Evolutionary conservation across 2,329 filamentous ascomycete genomes (phyloP).

Genomic region (Penicillium brasilianum): DNA sequence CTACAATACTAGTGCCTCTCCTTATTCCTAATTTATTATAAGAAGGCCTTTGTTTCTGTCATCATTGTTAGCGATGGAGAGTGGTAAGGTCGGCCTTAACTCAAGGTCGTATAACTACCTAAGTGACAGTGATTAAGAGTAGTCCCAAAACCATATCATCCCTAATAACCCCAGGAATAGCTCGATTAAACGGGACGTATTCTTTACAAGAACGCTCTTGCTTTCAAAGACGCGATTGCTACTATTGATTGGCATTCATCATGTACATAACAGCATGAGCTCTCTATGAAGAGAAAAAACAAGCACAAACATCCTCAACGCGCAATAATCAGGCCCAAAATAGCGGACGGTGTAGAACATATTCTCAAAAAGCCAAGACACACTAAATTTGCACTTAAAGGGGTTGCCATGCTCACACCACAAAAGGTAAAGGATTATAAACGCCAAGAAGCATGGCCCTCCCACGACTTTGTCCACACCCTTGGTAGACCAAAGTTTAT

Average conservation of each 20-base stretch:
- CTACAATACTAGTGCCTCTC: not conserved
- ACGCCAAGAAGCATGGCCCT: conserved; percentile 11
- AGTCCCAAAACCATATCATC: not conserved
- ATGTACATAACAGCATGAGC: not conserved
- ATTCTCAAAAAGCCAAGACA: not conserved
- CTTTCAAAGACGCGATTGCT: not conserved
- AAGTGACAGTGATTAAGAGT: not conserved
- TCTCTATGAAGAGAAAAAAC: not conserved
- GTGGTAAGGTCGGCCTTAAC: not conserved
- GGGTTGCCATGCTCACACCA: conserved; percentile 2
- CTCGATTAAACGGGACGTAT: not conserved
- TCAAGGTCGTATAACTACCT: not conserved
- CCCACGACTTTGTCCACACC: not conserved
- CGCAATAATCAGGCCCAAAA: not conserved
- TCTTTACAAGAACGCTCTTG: not conserved
- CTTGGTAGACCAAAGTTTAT: not conserved
- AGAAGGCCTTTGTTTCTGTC: not conserved
- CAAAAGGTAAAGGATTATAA: not conserved
- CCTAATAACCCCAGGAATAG: not conserved
- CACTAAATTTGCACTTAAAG: not conserved
- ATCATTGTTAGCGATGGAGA: not conserved
- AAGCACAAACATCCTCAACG: not conserved
- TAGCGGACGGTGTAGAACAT: not conserved
- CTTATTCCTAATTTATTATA: not conserved
- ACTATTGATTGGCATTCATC: conserved; percentile 3